Conservation (phyloP, 2,329 filamentous ascomycete species). For the Aspergillus sp. region DNA sequence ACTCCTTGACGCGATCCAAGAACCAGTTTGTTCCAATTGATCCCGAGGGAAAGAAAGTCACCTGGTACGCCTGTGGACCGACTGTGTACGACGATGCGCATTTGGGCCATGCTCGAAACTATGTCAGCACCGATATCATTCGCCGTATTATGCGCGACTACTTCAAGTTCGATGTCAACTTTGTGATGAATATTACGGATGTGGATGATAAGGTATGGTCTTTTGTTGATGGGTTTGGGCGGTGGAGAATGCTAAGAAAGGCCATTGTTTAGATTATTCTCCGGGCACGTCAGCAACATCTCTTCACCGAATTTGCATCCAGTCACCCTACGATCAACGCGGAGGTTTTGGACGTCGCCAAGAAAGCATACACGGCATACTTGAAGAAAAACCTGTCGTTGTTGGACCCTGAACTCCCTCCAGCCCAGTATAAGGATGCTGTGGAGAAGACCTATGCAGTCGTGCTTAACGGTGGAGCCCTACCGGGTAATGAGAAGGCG, state of each 20-base stretch:
- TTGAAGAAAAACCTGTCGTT: slow-evolving; percentile 64
- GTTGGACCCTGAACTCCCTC: slow-evolving; percentile 40
- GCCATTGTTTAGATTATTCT: slow-evolving; percentile 51
- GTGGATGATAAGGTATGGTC: slow-evolving; percentile 64
- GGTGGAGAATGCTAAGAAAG: slow-evolving; percentile 6
- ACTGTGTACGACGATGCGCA: slow-evolving; percentile 81
- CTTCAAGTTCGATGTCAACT: slow-evolving; percentile 76
- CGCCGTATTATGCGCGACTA: slow-evolving; percentile 77
- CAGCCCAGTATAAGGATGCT: slow-evolving; percentile 44
- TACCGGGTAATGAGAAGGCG: slow-evolving; percentile 52
- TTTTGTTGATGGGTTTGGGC: not conserved
- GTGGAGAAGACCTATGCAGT: slow-evolving; percentile 49
- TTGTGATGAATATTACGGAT: slow-evolving; percentile 92
- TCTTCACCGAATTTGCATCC: slow-evolving; percentile 65
- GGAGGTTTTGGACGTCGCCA: slow-evolving; percentile 46
- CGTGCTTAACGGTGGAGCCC: slow-evolving; percentile 50
- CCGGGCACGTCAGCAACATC: slow-evolving; percentile 68
- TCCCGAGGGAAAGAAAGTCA: slow-evolving; percentile 61
- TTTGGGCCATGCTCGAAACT: slow-evolving; percentile 80
- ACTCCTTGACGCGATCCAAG: slow-evolving; percentile 71
- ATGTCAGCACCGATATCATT: slow-evolving; percentile 85
- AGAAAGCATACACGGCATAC: slow-evolving; percentile 52
- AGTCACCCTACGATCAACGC: slow-evolving; percentile 41
- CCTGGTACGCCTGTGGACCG: slow-evolving; percentile 87
- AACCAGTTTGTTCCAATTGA: slow-evolving; percentile 71